phyloP scores from a whole-genome alignment of 257 asterid genomes.

The Asclepias syriaca region DNA sequence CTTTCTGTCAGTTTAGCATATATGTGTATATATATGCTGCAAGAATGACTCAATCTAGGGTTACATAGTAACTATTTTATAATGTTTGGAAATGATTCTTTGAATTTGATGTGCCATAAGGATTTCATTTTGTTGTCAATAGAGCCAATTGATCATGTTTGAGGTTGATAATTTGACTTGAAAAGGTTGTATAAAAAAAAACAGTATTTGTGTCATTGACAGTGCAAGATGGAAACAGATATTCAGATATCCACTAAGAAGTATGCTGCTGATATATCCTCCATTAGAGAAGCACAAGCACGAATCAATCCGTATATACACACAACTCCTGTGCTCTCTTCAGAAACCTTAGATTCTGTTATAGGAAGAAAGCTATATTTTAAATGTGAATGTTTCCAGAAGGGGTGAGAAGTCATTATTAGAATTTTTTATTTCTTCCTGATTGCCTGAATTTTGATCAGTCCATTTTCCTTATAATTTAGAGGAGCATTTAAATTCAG shows the following conservation, averaged over 20 bases:
- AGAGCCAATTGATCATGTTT: background rate
- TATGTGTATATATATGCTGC: background rate
- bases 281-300: slow-evolving; percentile 62
- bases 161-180: slow-evolving; percentile 2
- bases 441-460: background rate
- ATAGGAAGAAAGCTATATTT: slow-evolving; percentile 69
- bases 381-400: slow-evolving; percentile 92
- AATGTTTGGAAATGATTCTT: background rate
- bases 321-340: slow-evolving; percentile 62
- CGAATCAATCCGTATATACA: slow-evolving; percentile 51
- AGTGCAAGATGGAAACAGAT: slow-evolving; percentile 50
- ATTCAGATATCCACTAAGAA: slow-evolving; percentile 22
- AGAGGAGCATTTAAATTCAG: slow-evolving; percentile 93
- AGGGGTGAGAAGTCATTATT: slow-evolving; percentile 58
- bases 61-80: background rate
- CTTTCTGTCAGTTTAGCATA: background rate
- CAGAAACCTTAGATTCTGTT: slow-evolving; percentile 64
- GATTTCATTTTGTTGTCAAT: background rate
- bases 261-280: slow-evolving; percentile 78
- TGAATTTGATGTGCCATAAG: background rate
- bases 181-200: background rate
- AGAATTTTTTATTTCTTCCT: background rate
- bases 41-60: background rate
- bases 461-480: background rate
- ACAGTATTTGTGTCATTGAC: background rate